A percentile compares a stretch with the other conserved stretches of the same genome.
phyloP scores from a whole-genome alignment of 306 rosid species.

The Cicer pinnatifidum region DNA sequence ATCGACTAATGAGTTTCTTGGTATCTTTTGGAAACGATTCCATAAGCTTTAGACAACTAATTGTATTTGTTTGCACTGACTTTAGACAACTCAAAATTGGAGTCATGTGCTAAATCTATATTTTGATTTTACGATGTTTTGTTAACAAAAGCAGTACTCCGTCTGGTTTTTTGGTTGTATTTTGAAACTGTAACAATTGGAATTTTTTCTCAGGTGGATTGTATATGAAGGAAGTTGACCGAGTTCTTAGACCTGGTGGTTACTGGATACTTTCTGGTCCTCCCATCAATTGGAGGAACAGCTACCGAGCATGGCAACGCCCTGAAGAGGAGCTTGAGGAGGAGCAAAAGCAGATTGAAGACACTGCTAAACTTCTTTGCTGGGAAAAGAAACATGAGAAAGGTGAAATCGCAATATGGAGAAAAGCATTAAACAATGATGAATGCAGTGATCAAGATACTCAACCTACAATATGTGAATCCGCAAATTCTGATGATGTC shows the following conservation, averaged over 20 bases:
- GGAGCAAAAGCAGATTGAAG: constrained; percentile 82
- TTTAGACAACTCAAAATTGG: not conserved
- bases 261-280: constrained; percentile 90
- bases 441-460: constrained; percentile 54
- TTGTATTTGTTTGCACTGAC: not conserved
- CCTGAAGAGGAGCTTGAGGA: constrained; percentile 70
- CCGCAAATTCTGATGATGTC: constrained; percentile 52
- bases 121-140: constrained; percentile 16
- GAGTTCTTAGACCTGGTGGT: constrained; percentile 91
- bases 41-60: constrained; percentile 2
- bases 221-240: constrained; percentile 87
- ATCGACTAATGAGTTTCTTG: constrained; percentile 20
- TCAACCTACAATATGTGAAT: constrained; percentile 54
- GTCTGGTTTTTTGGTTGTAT: constrained; percentile 1
- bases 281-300: constrained; percentile 73
- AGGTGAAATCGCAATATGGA: constrained; percentile 85
- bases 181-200: constrained; percentile 14
- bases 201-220: constrained; percentile 63
- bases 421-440: constrained; percentile 55
- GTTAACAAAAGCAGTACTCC: not conserved
- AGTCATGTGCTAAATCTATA: constrained; percentile 32
- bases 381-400: constrained; percentile 89
- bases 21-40: constrained; percentile 10
- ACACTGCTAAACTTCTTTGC: constrained; percentile 66
- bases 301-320: constrained; percentile 68